These are phyloP conservation scores for Trypanosoma boissoni DNA, from an alignment of 208 protist genomes.

Conservation along the genomic window DNA sequence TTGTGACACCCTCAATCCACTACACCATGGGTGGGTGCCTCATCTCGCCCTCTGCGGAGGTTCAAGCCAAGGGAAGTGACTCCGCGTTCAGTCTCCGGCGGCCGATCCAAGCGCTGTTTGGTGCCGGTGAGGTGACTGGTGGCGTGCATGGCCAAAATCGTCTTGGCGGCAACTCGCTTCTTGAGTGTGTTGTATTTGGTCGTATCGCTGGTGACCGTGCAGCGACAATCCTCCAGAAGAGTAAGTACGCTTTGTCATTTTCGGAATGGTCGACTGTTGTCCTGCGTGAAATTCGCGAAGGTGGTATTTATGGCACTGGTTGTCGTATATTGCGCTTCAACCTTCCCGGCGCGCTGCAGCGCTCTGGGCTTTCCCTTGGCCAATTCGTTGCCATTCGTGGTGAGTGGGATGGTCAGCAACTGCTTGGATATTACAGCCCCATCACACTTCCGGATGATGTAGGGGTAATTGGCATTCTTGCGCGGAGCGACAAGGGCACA, in stretches of 20 bases:
- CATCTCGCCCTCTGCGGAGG: conserved; percentile 80
- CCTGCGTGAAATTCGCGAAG: conserved; percentile 42
- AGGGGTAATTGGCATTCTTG: conserved; percentile 48
- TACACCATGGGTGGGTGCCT: conserved; percentile 96
- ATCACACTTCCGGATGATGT: conserved; percentile 58
- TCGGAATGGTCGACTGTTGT: conserved; percentile 51
- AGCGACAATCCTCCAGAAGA: conserved; percentile 52
- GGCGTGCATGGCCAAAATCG: conserved; percentile 96
- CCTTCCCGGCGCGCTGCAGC: conserved; percentile 52
- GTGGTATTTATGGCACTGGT: conserved; percentile 51
- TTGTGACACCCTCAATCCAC: conserved; percentile 94
- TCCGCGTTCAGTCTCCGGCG: conserved; percentile 32
- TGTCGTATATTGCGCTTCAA: conserved; percentile 64
- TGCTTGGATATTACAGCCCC: conserved; percentile 67
- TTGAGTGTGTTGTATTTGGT: conserved; percentile 95
- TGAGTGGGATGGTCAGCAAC: conserved; percentile 45
- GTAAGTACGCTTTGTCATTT: conserved; percentile 29
- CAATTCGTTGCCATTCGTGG: conserved; percentile 64
- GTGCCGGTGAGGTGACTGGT: conserved; percentile 95
- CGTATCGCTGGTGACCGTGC: conserved; percentile 75
- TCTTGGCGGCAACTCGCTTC: conserved; percentile 96
- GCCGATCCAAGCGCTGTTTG: conserved; percentile 91
- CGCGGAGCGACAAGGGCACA: conserved; percentile 58
- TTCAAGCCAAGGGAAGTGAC: conserved; percentile 63
- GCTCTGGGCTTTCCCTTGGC: conserved; percentile 51